A percentile compares a stretch with the other conserved stretches of the same genome.
These are phyloP conservation scores for Ganoderma lucidum DNA, from an alignment of 1,284 basidiomycete genomes.

Conservation along the genomic window DNA sequence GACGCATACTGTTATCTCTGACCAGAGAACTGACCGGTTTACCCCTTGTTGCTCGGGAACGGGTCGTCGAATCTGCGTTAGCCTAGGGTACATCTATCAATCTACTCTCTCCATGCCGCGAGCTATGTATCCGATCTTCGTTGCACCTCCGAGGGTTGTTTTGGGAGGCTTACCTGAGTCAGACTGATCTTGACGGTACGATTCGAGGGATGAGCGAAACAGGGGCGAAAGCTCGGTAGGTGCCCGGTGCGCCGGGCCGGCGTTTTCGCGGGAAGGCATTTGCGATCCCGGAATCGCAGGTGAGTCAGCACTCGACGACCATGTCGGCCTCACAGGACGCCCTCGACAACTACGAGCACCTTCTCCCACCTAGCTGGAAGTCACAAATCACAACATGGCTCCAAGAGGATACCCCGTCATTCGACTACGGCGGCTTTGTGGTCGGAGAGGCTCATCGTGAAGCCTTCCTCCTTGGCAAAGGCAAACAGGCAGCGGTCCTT, in stretches of 20 bases:
- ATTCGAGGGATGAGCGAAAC: no score
- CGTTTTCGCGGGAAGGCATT: background rate
- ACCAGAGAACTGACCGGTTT: background rate
- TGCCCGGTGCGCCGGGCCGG: no score
- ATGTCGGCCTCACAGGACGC: slow-evolving; percentile 30
- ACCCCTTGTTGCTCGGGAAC: background rate
- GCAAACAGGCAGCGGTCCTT: slow-evolving; percentile 77
- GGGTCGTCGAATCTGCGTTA: background rate
- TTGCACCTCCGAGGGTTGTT: background rate
- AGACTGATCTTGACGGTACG: background rate
- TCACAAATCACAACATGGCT: slow-evolving; percentile 85
- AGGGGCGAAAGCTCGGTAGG: no score
- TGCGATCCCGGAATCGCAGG: background rate
- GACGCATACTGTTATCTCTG: background rate
- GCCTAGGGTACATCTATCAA: slow-evolving; percentile 3
- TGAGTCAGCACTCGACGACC: slow-evolving; percentile 4
- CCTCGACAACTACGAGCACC: slow-evolving; percentile 64
- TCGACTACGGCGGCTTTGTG: slow-evolving; percentile 97
- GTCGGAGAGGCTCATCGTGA: slow-evolving; percentile 91
- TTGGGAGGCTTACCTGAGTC: background rate
- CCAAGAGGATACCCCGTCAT: slow-evolving; percentile 94
- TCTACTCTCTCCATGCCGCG: background rate
- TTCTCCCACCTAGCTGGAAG: slow-evolving; percentile 94
- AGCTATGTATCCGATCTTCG: background rate
- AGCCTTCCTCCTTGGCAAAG: slow-evolving; percentile 92